These are phyloP conservation scores for Brettanomyces naardenensis DNA, from an alignment of 805 yeast genomes.

Conservation along the genomic window DNA sequence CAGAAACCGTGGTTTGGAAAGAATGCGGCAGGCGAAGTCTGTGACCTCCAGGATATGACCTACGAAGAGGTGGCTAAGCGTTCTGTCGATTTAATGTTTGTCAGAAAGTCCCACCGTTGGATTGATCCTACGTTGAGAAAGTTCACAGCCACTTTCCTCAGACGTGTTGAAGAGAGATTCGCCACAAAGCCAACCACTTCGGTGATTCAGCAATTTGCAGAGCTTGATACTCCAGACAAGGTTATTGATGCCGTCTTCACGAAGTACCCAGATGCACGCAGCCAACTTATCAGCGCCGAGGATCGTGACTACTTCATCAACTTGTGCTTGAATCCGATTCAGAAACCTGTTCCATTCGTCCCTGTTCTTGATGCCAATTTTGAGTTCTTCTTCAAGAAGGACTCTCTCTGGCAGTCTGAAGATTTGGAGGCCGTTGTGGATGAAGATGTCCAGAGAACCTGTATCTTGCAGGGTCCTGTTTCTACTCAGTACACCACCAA, in stretches of 20 bases:
- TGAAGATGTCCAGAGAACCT: constrained; percentile 96
- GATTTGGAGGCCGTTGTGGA: constrained; percentile 93
- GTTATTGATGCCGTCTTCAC: constrained; percentile 53
- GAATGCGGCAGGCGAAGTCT: constrained; percentile 64
- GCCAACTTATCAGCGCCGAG: constrained; percentile 87
- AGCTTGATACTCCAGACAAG: constrained; percentile 59
- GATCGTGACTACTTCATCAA: constrained; percentile 90
- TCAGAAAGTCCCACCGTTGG: constrained; percentile 75
- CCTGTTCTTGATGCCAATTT: constrained; percentile 92
- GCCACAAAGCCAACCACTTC: constrained; percentile 51
- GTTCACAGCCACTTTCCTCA: constrained; percentile 77
- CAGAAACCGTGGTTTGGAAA: constrained; percentile 98
- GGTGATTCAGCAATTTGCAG: constrained; percentile 63
- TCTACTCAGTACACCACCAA: constrained; percentile 86
- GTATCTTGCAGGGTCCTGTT: constrained; percentile 97
- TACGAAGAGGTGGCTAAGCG: constrained; percentile 86
- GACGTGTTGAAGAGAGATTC: constrained; percentile 97
- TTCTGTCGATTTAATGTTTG: constrained; percentile 81
- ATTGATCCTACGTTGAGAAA: constrained; percentile 80
- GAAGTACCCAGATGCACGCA: constrained; percentile 65
- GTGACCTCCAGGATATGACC: constrained; percentile 93
- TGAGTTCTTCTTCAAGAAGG: constrained; percentile 96
- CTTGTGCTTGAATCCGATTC: constrained; percentile 72
- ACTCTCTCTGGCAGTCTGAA: constrained; percentile 98
- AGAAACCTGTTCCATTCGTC: constrained; percentile 97